Percentiles rank a stretch among this genome's conserved stretches.
phyloP scores from a whole-genome alignment of 179 eudicot genomes.

The Beta corolliflora region DNA sequence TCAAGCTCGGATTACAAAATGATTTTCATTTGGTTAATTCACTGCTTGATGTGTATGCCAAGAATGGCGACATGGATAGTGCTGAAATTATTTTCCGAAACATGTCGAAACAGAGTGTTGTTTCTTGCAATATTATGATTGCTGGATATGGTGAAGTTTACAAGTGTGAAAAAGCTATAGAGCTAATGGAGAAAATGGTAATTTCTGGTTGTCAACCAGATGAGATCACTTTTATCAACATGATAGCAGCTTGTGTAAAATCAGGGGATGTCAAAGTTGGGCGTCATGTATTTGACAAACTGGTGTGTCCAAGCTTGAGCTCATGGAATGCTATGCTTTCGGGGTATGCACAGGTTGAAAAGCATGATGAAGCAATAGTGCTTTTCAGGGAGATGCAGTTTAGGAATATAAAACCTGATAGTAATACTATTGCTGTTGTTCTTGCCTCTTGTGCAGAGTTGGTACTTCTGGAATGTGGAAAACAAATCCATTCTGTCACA shows the following conservation, averaged over 20 bases:
- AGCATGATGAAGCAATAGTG: slow-evolving; percentile 49
- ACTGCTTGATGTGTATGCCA: slow-evolving; percentile 71
- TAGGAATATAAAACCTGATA: slow-evolving; percentile 50
- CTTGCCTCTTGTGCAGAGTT: slow-evolving; percentile 60
- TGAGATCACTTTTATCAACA: slow-evolving; percentile 62
- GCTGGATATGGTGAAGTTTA: slow-evolving; percentile 65
- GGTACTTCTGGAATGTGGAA: slow-evolving; percentile 57
- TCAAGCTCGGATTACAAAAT: slow-evolving; percentile 63
- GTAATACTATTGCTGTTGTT: slow-evolving; percentile 63
- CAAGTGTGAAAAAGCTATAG: slow-evolving; percentile 47
- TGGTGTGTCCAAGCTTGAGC: slow-evolving; percentile 56
- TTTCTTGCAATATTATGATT: slow-evolving; percentile 88
- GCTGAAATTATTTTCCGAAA: slow-evolving; percentile 51
- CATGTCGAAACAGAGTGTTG: slow-evolving; percentile 44
- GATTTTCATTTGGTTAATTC: slow-evolving; percentile 68
- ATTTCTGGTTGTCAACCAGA: slow-evolving; percentile 61
- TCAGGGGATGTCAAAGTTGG: slow-evolving; percentile 47
- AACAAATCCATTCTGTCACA: slow-evolving; percentile 64
- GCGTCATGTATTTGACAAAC: slow-evolving; percentile 54
- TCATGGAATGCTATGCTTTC: slow-evolving; percentile 81
- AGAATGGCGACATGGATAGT: slow-evolving; percentile 59
- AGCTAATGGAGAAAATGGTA: slow-evolving; percentile 57
- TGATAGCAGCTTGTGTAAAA: slow-evolving; percentile 54
- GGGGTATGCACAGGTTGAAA: slow-evolving; percentile 58
- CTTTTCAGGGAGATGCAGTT: slow-evolving; percentile 76